Conservation (phyloP, 805 yeast genomes). For the Candida multigemmis region DNA sequence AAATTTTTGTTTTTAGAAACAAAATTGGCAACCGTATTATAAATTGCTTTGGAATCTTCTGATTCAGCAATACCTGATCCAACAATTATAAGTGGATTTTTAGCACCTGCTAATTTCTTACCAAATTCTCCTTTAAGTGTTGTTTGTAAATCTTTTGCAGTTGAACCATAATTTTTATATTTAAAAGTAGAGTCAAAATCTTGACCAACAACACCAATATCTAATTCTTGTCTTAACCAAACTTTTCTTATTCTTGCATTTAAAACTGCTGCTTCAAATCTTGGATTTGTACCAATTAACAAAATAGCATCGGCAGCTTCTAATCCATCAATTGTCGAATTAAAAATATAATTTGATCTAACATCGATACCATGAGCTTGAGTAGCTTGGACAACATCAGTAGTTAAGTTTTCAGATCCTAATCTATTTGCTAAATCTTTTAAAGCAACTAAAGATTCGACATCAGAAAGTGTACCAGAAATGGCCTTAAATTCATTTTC, state of each 20-base stretch:
- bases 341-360: conserved; percentile 73
- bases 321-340: conserved; percentile 69
- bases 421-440: conserved; percentile 71
- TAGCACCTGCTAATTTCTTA: conserved; percentile 53
- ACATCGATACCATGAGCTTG: conserved; percentile 60
- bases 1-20: conserved; percentile 48
- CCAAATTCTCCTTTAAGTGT: conserved; percentile 68
- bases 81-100: conserved; percentile 68
- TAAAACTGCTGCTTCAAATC: conserved; percentile 84
- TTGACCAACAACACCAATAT: conserved; percentile 68
- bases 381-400: conserved; percentile 55
- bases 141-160: conserved; percentile 42
- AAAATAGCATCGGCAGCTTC: conserved; percentile 78
- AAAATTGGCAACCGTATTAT: conserved; percentile 51
- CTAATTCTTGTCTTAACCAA: conserved; percentile 63
- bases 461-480: conserved; percentile 76
- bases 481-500: conserved; percentile 73
- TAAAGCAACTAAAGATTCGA: conserved; percentile 72
- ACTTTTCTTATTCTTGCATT: conserved; percentile 76
- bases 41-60: conserved; percentile 53
- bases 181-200: conserved; percentile 70
- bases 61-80: conserved; percentile 75
- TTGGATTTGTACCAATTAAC: conserved; percentile 78
- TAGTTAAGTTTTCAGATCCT: conserved; percentile 73
- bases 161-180: conserved; percentile 52